Evolutionary conservation across 2,329 filamentous ascomycete genomes (phyloP).

Genomic region (Penicillium corylophilum): DNA sequence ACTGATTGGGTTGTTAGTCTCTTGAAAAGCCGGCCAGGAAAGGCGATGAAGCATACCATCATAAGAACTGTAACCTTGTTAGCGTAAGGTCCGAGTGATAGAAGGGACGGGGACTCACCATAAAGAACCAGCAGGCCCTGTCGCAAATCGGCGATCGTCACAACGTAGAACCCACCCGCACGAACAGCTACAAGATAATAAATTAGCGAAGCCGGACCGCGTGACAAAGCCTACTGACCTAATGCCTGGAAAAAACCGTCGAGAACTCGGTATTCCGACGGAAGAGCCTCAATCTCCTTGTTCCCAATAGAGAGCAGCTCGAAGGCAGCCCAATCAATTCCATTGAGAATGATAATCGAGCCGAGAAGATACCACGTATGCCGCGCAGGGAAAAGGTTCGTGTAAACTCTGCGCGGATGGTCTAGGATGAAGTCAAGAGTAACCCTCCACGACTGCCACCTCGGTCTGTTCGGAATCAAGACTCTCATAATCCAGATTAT

Average conservation of each 20-base stretch:
- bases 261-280: slow-evolving; percentile 55
- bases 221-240: slow-evolving; percentile 31
- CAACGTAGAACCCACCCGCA: slow-evolving; percentile 65
- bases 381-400: slow-evolving; percentile 58
- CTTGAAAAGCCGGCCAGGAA: not conserved
- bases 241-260: slow-evolving; percentile 65
- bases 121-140: slow-evolving; percentile 35
- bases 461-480: slow-evolving; percentile 28
- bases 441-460: slow-evolving; percentile 31
- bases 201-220: not conserved
- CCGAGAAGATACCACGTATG: slow-evolving; percentile 67
- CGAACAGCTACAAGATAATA: slow-evolving; percentile 46
- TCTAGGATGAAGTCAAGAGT: slow-evolving; percentile 37
- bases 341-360: slow-evolving; percentile 61
- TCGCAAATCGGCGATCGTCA: slow-evolving; percentile 58
- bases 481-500: slow-evolving; percentile 53
- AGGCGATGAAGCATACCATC: slow-evolving; percentile 28
- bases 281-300: slow-evolving; percentile 52
- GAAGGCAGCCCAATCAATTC: slow-evolving; percentile 65
- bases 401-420: slow-evolving; percentile 37
- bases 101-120: slow-evolving; percentile 13
- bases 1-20: slow-evolving; percentile 22
- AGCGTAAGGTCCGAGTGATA: slow-evolving; percentile 1
- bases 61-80: slow-evolving; percentile 32
- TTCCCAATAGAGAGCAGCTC: slow-evolving; percentile 66